Evolutionary conservation across 2,329 filamentous ascomycete genomes (phyloP), one percentile per base, ranked within the genome.

Genomic region (Zarea fungicola): DNA sequence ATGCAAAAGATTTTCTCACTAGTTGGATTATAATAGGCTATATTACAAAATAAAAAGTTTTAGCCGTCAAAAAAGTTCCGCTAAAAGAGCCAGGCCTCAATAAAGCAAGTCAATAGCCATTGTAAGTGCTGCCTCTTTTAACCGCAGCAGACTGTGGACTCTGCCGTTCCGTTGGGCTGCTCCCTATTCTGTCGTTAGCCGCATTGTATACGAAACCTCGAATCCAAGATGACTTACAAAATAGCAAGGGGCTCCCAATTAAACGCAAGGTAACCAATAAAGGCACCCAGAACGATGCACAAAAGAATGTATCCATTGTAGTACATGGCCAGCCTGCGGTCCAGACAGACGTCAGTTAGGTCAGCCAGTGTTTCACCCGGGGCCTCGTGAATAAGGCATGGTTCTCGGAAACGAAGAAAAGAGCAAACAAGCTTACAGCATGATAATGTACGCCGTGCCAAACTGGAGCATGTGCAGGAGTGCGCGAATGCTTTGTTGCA

Each of bases 281-380:
- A 89, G 1, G 85, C 81, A 2, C 89, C 89, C 48, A 92, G 77
- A 54, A 92, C 80, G 63, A 93, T 89, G 56, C 82, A 88, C 51
- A 92, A 84, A 63, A 93, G 87, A 54, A 93, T 76, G 65, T 89
- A 93, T 9, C 83, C 80, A 56, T 81, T 81, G 67, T 76, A 82
- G 62, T 81, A 80, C 75, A 80, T 80, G 54, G 75, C 75, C n/a
- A 69, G 66, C 54, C 60, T 68, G 49, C 3, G 25, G 1, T 42
- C 28, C 18, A 41, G 16, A 29, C 2, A 8, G 49, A 52, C 31
- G 55, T 51, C 22, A 44, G 7, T 28, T 28, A 34, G 21, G 14
- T 40, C 31, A 26, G 7, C 35, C 23, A 28, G 22, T n/a, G n/a
- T 26, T 18, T 9, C 21, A 41, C 29, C 18, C 29, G n/a, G n/a